phyloP scores from a whole-genome alignment of 257 asterid genomes.

The Solanum infundibuliforme region DNA sequence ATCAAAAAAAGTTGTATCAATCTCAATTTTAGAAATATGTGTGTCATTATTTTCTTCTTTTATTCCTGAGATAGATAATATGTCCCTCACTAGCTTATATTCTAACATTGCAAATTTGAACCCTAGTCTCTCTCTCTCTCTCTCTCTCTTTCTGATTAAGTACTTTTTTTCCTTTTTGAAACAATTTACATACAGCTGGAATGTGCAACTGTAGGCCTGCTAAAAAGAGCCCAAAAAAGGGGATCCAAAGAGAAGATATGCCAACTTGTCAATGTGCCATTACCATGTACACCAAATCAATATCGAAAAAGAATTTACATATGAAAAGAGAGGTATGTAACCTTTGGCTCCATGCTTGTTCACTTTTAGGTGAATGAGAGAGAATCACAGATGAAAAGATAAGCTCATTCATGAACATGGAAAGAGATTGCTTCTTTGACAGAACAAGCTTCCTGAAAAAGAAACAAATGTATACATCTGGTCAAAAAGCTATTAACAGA shows the following conservation, averaged over 20 bases:
- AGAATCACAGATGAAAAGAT: slow-evolving; percentile 54
- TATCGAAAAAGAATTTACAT: not conserved
- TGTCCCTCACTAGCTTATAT: not conserved
- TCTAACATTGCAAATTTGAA: not conserved
- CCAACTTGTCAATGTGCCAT: not conserved
- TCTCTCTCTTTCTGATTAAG: not conserved
- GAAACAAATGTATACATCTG: not conserved
- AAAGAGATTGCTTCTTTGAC: slow-evolving; percentile 34
- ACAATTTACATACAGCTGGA: not conserved
- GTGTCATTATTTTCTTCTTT: not conserved
- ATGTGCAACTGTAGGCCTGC: not conserved
- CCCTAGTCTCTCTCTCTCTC: not conserved
- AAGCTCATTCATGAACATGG: slow-evolving; percentile 57
- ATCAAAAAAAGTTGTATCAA: not conserved
- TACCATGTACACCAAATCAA: not conserved
- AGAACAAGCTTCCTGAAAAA: slow-evolving; percentile 55
- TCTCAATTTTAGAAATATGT: not conserved
- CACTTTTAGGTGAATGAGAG: slow-evolving; percentile 84
- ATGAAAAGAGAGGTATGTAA: slow-evolving; percentile 4
- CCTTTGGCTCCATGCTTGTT: slow-evolving; percentile 95
- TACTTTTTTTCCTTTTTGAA: not conserved
- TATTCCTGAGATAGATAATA: not conserved
- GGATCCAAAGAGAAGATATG: not conserved
- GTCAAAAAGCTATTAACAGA: not conserved
- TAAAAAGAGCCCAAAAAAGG: not conserved